Base-by-base conservation (phyloP, 352 stramenopile species). In the Phytophthora agathidicida region DNA sequence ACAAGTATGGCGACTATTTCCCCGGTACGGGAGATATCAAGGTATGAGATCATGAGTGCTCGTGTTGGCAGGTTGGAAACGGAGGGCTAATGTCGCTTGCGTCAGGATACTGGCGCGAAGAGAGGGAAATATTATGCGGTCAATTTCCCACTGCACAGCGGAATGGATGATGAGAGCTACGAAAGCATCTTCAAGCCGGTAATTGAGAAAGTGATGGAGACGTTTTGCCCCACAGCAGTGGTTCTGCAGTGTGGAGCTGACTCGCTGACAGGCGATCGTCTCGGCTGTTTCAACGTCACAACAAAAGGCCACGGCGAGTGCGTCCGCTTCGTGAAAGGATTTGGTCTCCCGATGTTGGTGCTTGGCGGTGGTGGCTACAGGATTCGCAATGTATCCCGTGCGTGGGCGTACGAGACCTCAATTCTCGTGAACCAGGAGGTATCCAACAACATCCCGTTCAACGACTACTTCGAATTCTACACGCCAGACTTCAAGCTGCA, bases 1-100 rank as follows among this genome's bases (percentile, higher is more conserved):
- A 99, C 79, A 99, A 99, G 48, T 99, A 98, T 65, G 97, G 97
- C 30, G 94, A 99, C 50, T 99, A 98, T 69, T 99, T 99, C 73
- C 97, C 97, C 3, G 96, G 97, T 22, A 99, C 97, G 5, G 97
- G 96, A 16, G 91, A 98, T 27, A 72, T 90, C 59, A 87, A 89
- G 67, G 59, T 68, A 42, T 13, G 27, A n/a, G 24, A 9, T 23
- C 7, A 11, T 22, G 16, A 27, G 7, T 33, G 7, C 17, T 31
- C 19, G 7, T 23, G 5, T 36, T 16, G 23, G 33, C 11, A n/a
- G 26, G 7, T 33, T 28, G 17, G 8, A 27, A n/a, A 28, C 28
- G 7, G 16, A 20, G 28, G 10, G 24, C 13, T 33, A 6, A 35
- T 35, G 5, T 42, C 13, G 3, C 14, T 49, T 8, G 24, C 13